A percentile compares a stretch with the other conserved stretches of the same genome.
These are phyloP conservation scores for Penicillium brevicompactum DNA, from an alignment of 2,329 filamentous ascomycete species.

Conservation along the genomic window DNA sequence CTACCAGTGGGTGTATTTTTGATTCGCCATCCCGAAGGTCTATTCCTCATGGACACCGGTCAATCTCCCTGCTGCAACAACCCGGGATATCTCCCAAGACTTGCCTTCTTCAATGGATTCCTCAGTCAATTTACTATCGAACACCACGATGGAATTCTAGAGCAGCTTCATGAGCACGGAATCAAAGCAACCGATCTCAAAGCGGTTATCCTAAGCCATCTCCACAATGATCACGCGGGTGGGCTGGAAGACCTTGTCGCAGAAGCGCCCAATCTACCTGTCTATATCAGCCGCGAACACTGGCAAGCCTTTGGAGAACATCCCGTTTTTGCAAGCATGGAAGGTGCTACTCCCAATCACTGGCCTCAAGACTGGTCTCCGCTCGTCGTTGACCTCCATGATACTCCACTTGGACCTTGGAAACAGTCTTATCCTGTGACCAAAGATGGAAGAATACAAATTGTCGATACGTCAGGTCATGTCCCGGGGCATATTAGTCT, in stretches of 20 bases:
- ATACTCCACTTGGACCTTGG: constrained; percentile 32
- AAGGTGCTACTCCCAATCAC: constrained; percentile 33
- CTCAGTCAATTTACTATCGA: constrained; percentile 10
- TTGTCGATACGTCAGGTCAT: constrained; percentile 39
- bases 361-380: constrained; percentile 37
- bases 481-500: constrained; percentile 37
- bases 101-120: constrained; percentile 8
- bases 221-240: constrained; percentile 17
- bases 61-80: constrained; percentile 25
- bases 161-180: constrained; percentile 9
- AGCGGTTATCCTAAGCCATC: constrained; percentile 23
- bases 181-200: constrained; percentile 16
- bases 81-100: constrained; percentile 23
- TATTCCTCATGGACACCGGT: constrained; percentile 30
- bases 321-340: constrained; percentile 26
- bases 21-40: constrained; percentile 26
- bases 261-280: constrained; percentile 27
- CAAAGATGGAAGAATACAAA: constrained; percentile 30
- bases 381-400: constrained; percentile 28
- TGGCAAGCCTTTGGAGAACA: constrained; percentile 35
- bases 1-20: constrained; percentile 26
- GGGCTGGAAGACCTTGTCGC: constrained; percentile 28
- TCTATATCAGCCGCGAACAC: constrained; percentile 32
- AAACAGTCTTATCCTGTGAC: constrained; percentile 31
- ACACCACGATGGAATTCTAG: constrained; percentile 11